Evolutionary conservation across 768 basidiomycete genomes (phyloP), one percentile per base, ranked within the genome.

Genomic region (Boletus reticuloceps): DNA sequence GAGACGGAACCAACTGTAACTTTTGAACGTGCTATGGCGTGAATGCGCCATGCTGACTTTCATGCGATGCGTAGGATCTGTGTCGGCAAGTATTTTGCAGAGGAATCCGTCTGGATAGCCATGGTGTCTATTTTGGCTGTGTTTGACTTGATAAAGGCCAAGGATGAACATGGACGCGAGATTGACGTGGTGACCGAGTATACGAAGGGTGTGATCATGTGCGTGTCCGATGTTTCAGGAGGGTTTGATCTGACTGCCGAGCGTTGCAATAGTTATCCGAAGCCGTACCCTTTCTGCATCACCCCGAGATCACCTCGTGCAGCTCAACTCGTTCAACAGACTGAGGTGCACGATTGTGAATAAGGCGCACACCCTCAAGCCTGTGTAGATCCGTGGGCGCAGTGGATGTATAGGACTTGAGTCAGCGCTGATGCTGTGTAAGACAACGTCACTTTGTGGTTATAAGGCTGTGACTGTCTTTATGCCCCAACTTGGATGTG

Each of bases 1-100:
- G n/a, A n/a, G n/a, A n/a, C n/a, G n/a, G n/a, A 14, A 67, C 64
- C n/a, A 29, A 29, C 29, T 25, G 6, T 25, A 6, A 25, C 25
- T 5, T 25, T 10, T 34, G 34, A 29, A 6, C 29, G 8, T 29
- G 34, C 6, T 36, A 36, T 29, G 29, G 8, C 29, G n/a, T n/a
- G 7, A 9, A 9, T 29, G 29, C 29, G 29, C 29, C 8, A n/a
- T n/a, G n/a, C n/a, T n/a, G n/a, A n/a, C n/a, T n/a, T n/a, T n/a
- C n/a, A n/a, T n/a, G n/a, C n/a, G n/a, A 29, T 29, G 29, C 9
- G 40, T 41, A 64, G 74, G 49, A 61, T 72, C 9, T 71, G 68
- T 31, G 74, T 78, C n/a, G 81, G 79, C 7, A 64, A 71, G 25
- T 51, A 75, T 42, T 60, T 82, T 37, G 79, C 75, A 6, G 75